phyloP scores from a whole-genome alignment of 768 basidiomycete species.

The Rubroboletus pulcherrimus region DNA sequence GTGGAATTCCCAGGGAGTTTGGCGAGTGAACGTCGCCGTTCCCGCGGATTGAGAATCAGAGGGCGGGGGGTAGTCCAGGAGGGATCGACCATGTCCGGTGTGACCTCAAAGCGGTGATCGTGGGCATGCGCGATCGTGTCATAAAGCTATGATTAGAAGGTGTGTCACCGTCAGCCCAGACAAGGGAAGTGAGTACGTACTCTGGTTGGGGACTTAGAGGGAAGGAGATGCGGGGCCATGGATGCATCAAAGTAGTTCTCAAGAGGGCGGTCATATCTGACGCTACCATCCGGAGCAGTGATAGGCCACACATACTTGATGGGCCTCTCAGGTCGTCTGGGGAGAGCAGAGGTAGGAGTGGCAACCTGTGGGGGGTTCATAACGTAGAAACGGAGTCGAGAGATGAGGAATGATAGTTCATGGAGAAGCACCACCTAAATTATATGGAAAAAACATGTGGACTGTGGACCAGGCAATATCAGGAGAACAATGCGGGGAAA shows the following conservation, averaged over 20 bases:
- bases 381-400: slow-evolving; percentile 3
- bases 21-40: slow-evolving; percentile 16
- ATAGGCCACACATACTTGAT: slow-evolving; percentile 12
- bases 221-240: slow-evolving; percentile 15
- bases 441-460: slow-evolving; percentile 22
- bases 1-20: slow-evolving; percentile 13
- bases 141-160: slow-evolving; percentile 23
- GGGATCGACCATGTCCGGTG: slow-evolving; percentile 10
- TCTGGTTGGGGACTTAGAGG: slow-evolving; percentile 8
- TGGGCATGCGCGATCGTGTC: slow-evolving; percentile 27
- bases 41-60: slow-evolving; percentile 8
- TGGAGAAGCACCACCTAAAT: neutral
- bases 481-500: slow-evolving; percentile 14
- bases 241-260: slow-evolving; percentile 26
- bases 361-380: slow-evolving; percentile 10
- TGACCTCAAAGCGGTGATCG: slow-evolving; percentile 19
- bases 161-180: neutral
- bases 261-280: slow-evolving; percentile 21
- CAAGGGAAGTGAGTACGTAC: slow-evolving; percentile 9
- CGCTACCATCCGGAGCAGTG: slow-evolving; percentile 9
- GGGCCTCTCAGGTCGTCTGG: slow-evolving; percentile 7
- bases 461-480: slow-evolving; percentile 17
- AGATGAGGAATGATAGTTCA: neutral
- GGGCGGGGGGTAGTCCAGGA: slow-evolving; percentile 10
- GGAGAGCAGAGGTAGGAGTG: slow-evolving; percentile 13